Percentiles rank a stretch among this genome's conserved stretches.
phyloP scores from a whole-genome alignment of 345 rosid species.

The Bruguiera sexangula region DNA sequence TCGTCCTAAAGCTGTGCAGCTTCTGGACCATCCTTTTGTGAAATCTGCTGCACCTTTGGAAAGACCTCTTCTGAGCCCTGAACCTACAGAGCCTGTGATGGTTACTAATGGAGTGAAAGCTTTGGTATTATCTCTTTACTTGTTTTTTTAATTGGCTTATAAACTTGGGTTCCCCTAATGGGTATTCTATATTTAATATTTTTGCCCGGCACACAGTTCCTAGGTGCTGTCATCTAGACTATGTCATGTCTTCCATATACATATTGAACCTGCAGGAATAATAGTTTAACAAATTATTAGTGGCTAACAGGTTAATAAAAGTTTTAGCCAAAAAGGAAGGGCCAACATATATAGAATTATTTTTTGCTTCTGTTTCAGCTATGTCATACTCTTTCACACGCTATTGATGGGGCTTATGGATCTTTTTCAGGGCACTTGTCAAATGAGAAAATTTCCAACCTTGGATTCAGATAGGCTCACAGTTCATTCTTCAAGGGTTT shows the following conservation, averaged over 20 bases:
- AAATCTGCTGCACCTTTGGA: conserved; percentile 52
- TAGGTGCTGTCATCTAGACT: no score
- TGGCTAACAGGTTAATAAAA: no score
- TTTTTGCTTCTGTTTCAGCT: neutral
- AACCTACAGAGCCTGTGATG: conserved; percentile 37
- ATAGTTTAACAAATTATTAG: no score
- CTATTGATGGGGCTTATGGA: conserved; percentile 10
- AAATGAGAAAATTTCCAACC: conserved; percentile 35
- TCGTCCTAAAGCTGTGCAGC: conserved; percentile 59
- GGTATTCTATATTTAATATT: no score
- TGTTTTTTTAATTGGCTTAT: no score
- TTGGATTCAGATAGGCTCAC: conserved; percentile 52
- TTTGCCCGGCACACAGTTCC: no score
- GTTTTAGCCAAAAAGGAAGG: no score
- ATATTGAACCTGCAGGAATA: no score
- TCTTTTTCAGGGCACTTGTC: conserved; percentile 39
- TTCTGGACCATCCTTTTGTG: conserved; percentile 62
- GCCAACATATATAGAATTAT: no score
- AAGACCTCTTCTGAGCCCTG: conserved; percentile 39
- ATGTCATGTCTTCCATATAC: no score
- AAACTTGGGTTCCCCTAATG: no score
- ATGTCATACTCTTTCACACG: neutral
- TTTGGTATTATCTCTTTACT: conserved; percentile 36
- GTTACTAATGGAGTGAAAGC: conserved; percentile 32
- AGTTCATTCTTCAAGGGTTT: conserved; percentile 50